phyloP scores from a whole-genome alignment of 2,329 filamentous ascomycete species.

The Beauveria scarabaeidicola region DNA sequence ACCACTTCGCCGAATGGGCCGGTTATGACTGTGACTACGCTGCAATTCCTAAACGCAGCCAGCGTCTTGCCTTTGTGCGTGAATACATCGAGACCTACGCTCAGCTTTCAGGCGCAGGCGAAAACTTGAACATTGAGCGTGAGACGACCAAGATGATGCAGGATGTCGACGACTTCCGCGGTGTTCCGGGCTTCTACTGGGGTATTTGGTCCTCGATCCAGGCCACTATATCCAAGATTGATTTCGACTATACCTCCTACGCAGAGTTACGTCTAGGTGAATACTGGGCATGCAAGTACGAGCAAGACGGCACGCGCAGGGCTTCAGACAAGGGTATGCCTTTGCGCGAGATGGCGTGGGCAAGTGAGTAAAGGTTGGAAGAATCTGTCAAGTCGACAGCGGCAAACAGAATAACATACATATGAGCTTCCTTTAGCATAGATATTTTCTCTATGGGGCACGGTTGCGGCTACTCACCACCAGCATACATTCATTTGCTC shows the following conservation, averaged over 20 bases:
- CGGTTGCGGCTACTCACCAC: not conserved
- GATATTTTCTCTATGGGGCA: not conserved
- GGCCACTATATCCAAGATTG: slow-evolving; percentile 85
- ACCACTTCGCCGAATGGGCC: slow-evolving; percentile 98
- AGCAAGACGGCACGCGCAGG: slow-evolving; percentile 54
- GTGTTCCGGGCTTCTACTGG: slow-evolving; percentile 83
- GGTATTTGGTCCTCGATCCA: slow-evolving; percentile 96
- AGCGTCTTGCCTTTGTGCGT: slow-evolving; percentile 71
- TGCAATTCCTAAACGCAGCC: slow-evolving; percentile 67
- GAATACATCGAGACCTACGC: slow-evolving; percentile 77
- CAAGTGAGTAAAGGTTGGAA: slow-evolving; percentile 24
- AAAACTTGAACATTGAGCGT: slow-evolving; percentile 42
- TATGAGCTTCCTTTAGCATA: not conserved
- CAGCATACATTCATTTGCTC: not conserved
- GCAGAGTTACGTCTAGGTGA: slow-evolving; percentile 79
- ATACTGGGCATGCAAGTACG: slow-evolving; percentile 86
- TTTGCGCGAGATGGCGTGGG: slow-evolving; percentile 74
- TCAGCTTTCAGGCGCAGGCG: slow-evolving; percentile 35
- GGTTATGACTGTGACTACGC: slow-evolving; percentile 91
- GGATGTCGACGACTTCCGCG: slow-evolving; percentile 82
- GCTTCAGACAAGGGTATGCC: slow-evolving; percentile 51
- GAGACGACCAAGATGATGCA: slow-evolving; percentile 62
- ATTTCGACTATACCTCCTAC: slow-evolving; percentile 93
- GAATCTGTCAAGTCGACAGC: not conserved
- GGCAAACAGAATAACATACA: not conserved